These are phyloP conservation scores for Rubroshorea leprosula DNA, from an alignment of 345 rosid genomes.

Conservation along the genomic window DNA sequence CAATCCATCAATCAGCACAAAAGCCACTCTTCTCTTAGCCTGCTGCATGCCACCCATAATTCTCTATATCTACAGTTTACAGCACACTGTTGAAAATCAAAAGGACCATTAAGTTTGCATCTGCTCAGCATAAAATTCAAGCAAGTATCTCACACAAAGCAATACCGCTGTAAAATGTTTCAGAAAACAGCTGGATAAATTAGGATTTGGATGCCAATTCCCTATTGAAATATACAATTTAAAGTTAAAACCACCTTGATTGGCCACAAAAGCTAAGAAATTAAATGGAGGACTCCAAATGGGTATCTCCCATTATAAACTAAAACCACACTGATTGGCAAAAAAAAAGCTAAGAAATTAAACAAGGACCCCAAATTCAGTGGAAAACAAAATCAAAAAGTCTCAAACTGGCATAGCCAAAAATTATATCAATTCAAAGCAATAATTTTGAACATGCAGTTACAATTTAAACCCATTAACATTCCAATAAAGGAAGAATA, in stretches of 20 bases:
- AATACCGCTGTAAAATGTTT: too few species aligned
- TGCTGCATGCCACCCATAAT: slow-evolving; percentile 36
- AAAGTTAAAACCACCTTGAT: too few species aligned
- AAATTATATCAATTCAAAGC: neutral
- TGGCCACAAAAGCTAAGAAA: too few species aligned
- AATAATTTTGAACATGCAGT: neutral
- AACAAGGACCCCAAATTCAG: neutral
- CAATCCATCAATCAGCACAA: slow-evolving; percentile 83
- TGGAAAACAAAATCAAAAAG: neutral
- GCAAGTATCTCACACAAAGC: too few species aligned
- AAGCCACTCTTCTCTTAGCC: slow-evolving; percentile 71
- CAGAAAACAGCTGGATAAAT: neutral
- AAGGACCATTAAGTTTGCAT: neutral
- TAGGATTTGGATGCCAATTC: neutral
- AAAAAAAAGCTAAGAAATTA: neutral
- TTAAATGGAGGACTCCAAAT: too few species aligned
- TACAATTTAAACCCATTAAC: neutral
- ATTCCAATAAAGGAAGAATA: too few species aligned
- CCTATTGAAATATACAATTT: too few species aligned
- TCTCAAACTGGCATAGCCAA: neutral
- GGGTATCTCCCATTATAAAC: too few species aligned
- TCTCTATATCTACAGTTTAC: slow-evolving; percentile 6
- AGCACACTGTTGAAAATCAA: neutral
- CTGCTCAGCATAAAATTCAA: too few species aligned
- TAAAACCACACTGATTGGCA: neutral